phyloP scores from a whole-genome alignment of 2,329 filamentous ascomycete species.

The Penicillium vulpinum region DNA sequence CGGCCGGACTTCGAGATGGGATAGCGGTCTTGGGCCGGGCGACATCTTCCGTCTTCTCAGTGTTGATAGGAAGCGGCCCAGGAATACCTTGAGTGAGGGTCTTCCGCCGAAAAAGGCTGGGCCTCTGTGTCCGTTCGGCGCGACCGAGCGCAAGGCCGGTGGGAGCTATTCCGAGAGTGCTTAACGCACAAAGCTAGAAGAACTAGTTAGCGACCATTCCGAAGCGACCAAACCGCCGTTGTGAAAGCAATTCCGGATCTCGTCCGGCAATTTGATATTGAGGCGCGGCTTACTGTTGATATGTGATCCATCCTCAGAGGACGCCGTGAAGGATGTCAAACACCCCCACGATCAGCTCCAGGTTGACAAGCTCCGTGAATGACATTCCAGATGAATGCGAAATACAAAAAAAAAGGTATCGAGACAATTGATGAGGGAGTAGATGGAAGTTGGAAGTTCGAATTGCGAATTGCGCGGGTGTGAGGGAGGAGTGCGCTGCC shows the following conservation, averaged over 20 bases:
- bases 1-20: constrained; percentile 16
- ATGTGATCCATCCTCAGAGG: constrained; percentile 44
- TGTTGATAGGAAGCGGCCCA: constrained; percentile 13
- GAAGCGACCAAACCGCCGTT: background rate
- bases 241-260: background rate
- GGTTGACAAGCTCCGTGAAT: constrained; percentile 32
- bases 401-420: constrained; percentile 5
- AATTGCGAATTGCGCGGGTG: constrained; percentile 4
- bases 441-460: constrained; percentile 9
- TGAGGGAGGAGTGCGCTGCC: constrained; percentile 5
- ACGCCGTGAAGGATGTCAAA: constrained; percentile 30
- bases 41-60: constrained; percentile 15
- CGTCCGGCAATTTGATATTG: background rate
- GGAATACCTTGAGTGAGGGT: constrained; percentile 24
- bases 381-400: constrained; percentile 36
- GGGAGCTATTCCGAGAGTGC: constrained; percentile 62
- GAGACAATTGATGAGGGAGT: constrained; percentile 9
- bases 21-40: constrained; percentile 22
- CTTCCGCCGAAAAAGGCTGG: constrained; percentile 29
- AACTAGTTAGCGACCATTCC: constrained; percentile 9
- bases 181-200: constrained; percentile 61
- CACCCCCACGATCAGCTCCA: constrained; percentile 37
- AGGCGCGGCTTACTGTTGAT: constrained; percentile 36
- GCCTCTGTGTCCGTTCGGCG: constrained; percentile 44
- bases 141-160: constrained; percentile 60